Percentiles rank a stretch among this genome's conserved stretches.
Conservation (phyloP, 495 filamentous ascomycete genomes). For the Podospora sp. region DNA sequence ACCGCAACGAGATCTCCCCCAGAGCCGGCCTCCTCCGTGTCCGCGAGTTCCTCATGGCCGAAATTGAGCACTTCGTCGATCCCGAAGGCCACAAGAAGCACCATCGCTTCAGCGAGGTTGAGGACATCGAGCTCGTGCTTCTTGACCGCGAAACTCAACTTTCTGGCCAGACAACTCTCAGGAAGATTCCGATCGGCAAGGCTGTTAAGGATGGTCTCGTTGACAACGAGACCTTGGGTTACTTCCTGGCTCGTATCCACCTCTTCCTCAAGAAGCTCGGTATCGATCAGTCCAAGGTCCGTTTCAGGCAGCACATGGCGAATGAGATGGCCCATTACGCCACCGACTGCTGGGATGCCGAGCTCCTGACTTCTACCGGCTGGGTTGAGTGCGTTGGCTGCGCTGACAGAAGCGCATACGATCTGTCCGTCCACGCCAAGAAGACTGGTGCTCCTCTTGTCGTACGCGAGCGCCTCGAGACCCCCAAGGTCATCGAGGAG, state of each 20-base stretch:
- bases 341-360: conserved; percentile 81
- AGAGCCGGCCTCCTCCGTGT: conserved; percentile 73
- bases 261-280: conserved; percentile 73
- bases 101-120: conserved; percentile 66
- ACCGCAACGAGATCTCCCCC: conserved; percentile 80
- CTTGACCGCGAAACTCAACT: conserved; percentile 74
- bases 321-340: conserved; percentile 81
- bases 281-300: conserved; percentile 69
- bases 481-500: conserved; percentile 68
- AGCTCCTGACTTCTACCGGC: conserved; percentile 75
- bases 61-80: conserved; percentile 82
- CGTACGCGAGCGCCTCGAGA: conserved; percentile 64
- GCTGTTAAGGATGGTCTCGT: conserved; percentile 69
- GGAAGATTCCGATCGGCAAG: conserved; percentile 65
- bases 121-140: conserved; percentile 65
- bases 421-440: conserved; percentile 76
- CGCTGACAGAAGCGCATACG: conserved; percentile 80
- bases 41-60: conserved; percentile 80
- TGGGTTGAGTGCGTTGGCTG: conserved; percentile 90
- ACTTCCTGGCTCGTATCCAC: conserved; percentile 80
- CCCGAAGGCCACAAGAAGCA: conserved; percentile 72
- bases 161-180: conserved; percentile 64
- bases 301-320: conserved; percentile 86
- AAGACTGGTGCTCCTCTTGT: conserved; percentile 76
- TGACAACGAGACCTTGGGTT: conserved; percentile 86